Evolutionary conservation across 106 monocot species (phyloP).

Genomic region (Vanilla planifolia): DNA sequence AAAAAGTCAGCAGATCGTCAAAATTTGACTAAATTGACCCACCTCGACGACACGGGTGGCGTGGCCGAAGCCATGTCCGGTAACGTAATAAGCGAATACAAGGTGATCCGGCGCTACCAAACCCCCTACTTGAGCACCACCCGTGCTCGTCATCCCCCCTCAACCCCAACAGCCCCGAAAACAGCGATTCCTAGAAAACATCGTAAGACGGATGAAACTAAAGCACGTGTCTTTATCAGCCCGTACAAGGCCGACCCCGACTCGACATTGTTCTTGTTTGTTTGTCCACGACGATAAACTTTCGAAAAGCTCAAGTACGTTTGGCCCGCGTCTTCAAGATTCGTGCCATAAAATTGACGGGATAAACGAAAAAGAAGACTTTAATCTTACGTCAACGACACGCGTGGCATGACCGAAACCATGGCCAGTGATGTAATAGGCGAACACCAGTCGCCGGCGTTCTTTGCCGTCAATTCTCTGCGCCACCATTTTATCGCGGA

Average conservation of each 20-base stretch:
- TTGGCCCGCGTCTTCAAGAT: too few species aligned
- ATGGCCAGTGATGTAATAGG: slow-evolving; percentile 85
- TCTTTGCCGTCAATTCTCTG: not conserved
- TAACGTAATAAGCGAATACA: slow-evolving; percentile 82
- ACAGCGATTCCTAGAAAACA: too few species aligned
- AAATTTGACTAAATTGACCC: not conserved
- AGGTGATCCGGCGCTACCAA: slow-evolving; percentile 1
- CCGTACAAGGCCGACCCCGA: too few species aligned
- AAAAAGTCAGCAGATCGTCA: not conserved
- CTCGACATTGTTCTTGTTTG: too few species aligned
- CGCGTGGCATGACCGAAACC: slow-evolving; percentile 93
- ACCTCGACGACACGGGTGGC: slow-evolving; percentile 95
- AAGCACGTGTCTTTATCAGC: too few species aligned
- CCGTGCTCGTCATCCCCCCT: not conserved
- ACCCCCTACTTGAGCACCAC: not conserved
- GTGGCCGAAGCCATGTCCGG: slow-evolving; percentile 96
- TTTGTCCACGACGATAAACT: too few species aligned
- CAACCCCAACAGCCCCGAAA: too few species aligned
- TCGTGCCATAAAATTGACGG: too few species aligned
- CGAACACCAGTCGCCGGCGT: slow-evolving; percentile 39
- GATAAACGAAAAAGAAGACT: not conserved
- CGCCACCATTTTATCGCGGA: too few species aligned
- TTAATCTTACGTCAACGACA: slow-evolving; percentile 51
- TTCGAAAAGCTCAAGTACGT: too few species aligned
- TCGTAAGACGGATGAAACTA: too few species aligned